Evolutionary conservation across 257 asterid species (phyloP).

Genomic region (Ilex aquifolium): DNA sequence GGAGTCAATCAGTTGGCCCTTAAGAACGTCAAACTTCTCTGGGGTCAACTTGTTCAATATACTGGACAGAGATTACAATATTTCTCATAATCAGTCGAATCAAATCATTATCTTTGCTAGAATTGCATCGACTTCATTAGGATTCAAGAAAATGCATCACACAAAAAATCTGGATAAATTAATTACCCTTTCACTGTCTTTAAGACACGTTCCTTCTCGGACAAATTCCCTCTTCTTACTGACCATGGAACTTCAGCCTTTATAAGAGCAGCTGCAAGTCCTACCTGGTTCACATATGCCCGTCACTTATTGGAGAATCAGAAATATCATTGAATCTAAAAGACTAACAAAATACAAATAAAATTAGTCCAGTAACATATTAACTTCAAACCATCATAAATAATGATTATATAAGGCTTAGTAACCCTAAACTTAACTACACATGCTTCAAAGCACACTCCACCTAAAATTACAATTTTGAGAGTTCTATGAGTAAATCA

Average conservation of each 20-base stretch:
- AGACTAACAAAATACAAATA: too few relatives aligned
- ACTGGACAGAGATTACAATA: constrained; percentile 9
- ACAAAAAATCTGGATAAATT: neutral
- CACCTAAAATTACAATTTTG: too few relatives aligned
- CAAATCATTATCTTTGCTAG: neutral
- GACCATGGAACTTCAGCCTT: constrained; percentile 26
- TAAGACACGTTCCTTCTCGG: constrained; percentile 22
- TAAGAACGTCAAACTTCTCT: constrained; percentile 22
- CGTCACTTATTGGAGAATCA: too few relatives aligned
- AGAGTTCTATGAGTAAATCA: too few relatives aligned
- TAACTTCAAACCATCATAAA: too few relatives aligned
- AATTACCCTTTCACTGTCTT: constrained; percentile 21
- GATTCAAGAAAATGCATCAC: neutral
- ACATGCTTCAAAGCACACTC: too few relatives aligned
- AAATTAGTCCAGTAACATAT: too few relatives aligned
- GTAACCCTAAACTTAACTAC: too few relatives aligned
- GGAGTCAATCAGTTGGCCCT: constrained; percentile 14
- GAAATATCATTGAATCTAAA: too few relatives aligned
- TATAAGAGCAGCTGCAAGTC: constrained; percentile 8
- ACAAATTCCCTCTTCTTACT: constrained; percentile 12
- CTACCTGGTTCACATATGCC: too few relatives aligned
- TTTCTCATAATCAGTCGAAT: too few relatives aligned
- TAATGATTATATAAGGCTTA: too few relatives aligned
- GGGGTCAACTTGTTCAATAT: constrained; percentile 28
- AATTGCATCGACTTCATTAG: neutral